Percentiles rank a stretch among this genome's conserved stretches.
Conservation (phyloP, 495 filamentous ascomycete genomes). For the Amniculicola lignicola region DNA sequence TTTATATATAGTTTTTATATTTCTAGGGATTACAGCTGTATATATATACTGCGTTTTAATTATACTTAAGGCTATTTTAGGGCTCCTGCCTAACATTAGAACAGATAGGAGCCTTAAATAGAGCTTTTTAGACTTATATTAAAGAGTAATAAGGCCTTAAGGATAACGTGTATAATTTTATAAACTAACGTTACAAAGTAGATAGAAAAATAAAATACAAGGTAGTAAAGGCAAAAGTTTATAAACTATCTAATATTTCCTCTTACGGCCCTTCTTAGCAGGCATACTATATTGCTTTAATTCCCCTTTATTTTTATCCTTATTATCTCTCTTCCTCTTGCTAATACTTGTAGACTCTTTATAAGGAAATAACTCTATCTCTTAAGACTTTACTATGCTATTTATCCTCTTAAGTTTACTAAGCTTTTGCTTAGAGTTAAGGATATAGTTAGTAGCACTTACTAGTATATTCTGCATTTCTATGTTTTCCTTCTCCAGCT, state of each 20-base stretch:
- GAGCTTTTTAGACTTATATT: background rate
- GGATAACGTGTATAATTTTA: too few relatives aligned
- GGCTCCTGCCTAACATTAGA: background rate
- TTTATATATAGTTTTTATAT: background rate
- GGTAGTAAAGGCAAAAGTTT: background rate
- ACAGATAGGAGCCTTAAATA: background rate
- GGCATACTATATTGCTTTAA: background rate
- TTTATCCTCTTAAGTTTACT: background rate
- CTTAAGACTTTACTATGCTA: background rate
- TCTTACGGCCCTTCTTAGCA: background rate
- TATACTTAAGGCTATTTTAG: background rate
- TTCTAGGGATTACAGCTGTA: background rate
- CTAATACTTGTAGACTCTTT: background rate
- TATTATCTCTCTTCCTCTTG: background rate
- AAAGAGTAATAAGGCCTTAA: too few relatives aligned
- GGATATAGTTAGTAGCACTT: background rate
- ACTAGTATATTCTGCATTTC: background rate
- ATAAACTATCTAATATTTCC: background rate
- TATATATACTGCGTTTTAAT: background rate
- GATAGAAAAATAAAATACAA: background rate
- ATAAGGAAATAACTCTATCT: background rate
- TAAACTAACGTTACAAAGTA: background rate
- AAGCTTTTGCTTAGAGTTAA: background rate
- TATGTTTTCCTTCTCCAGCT: background rate
- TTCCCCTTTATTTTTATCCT: background rate